Evolutionary conservation across 305 asterid species (phyloP).

Genomic region (Fraxinus floribunda): DNA sequence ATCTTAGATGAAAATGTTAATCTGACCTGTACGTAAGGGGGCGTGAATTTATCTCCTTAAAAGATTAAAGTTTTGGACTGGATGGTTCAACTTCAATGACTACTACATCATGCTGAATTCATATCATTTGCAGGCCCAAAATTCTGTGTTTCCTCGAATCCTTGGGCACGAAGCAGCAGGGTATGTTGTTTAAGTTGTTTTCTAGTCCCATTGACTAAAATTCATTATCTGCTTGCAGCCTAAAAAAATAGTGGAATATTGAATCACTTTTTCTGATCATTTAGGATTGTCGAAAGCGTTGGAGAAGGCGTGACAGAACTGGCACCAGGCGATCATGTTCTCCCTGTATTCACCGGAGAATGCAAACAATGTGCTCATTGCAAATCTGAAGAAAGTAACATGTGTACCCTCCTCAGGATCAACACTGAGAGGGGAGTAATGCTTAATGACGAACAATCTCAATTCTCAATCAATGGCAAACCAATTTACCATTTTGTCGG

Average conservation of each 20-base stretch:
- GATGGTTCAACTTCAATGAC: not conserved
- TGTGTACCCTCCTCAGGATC: constrained; percentile 58
- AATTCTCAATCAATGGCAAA: constrained; percentile 61
- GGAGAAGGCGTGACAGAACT: constrained; percentile 61
- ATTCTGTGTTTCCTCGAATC: constrained; percentile 57
- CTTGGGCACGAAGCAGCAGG: constrained; percentile 68
- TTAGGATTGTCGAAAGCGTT: constrained; percentile 62
- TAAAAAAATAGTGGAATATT: not conserved
- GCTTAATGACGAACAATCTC: constrained; percentile 42
- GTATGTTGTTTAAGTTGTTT: constrained; percentile 27
- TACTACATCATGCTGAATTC: not conserved
- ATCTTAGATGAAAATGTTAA: not conserved
- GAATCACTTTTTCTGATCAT: not conserved
- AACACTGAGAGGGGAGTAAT: constrained; percentile 57
- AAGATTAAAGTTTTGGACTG: not conserved
- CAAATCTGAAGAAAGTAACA: constrained; percentile 59
- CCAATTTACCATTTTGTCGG: constrained; percentile 67
- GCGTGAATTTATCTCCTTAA: not conserved
- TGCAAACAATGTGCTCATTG: constrained; percentile 64
- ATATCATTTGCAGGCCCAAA: constrained; percentile 46
- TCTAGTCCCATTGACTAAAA: not conserved
- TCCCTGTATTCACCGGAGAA: constrained; percentile 74
- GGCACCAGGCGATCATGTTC: constrained; percentile 55
- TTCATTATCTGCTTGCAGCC: not conserved
- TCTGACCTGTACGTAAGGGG: not conserved